These are phyloP conservation scores for Bidens hawaiensis DNA, from an alignment of 140 eudicot species.

Conservation along the genomic window DNA sequence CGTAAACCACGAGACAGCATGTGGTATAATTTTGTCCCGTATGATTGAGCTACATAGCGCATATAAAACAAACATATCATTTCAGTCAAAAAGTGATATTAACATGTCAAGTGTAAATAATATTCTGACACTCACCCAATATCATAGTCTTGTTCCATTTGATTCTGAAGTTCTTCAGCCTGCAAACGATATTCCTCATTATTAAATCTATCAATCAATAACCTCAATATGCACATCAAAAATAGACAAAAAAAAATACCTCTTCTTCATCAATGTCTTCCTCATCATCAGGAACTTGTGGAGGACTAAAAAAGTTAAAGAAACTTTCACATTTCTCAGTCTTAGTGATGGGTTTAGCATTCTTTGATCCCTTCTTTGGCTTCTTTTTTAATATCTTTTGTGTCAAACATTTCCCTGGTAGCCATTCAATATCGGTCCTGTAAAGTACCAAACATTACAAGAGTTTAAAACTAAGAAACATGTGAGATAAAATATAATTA, in stretches of 20 bases:
- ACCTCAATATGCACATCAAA: background rate
- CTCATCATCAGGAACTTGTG: conserved; percentile 80
- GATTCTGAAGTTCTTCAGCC: conserved; percentile 92
- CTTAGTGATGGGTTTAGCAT: conserved; percentile 73
- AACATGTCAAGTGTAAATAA: background rate
- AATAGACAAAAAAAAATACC: conserved; percentile 30
- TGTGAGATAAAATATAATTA: background rate
- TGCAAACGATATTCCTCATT: conserved; percentile 17
- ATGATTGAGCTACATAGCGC: conserved; percentile 65
- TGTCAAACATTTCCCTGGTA: conserved; percentile 83
- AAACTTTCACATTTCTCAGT: conserved; percentile 83
- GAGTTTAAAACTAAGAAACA: background rate
- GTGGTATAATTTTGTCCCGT: conserved; percentile 88
- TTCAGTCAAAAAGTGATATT: no score
- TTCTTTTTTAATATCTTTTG: conserved; percentile 82
- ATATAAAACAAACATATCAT: background rate
- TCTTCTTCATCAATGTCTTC: conserved; percentile 80
- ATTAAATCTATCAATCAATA: background rate
- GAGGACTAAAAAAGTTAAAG: conserved; percentile 89
- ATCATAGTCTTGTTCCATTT: conserved; percentile 90
- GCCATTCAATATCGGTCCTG: conserved; percentile 91
- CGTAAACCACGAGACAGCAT: conserved; percentile 94
- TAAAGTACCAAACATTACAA: conserved; percentile 10
- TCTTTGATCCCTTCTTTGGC: conserved; percentile 88
- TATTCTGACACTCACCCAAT: conserved; percentile 56